Percentiles rank a stretch among this genome's conserved stretches.
These are phyloP conservation scores for Lasiosphaeria hispida DNA, from an alignment of 495 filamentous ascomycete species.

Conservation along the genomic window DNA sequence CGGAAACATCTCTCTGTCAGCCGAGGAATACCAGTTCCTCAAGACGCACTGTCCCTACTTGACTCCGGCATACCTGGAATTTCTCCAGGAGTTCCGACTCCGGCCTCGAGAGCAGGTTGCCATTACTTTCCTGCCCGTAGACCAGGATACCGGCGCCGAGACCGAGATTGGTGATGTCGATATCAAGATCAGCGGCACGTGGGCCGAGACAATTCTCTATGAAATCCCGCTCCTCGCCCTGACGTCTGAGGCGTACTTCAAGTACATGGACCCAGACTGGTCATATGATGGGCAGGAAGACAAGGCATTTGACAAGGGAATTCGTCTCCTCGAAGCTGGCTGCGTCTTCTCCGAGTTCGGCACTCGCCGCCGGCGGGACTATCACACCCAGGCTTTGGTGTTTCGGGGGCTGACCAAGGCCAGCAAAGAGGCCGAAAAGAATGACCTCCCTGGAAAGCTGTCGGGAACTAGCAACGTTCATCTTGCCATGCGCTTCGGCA, in stretches of 20 bases:
- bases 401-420: constrained; percentile 78
- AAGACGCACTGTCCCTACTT: constrained; percentile 78
- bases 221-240: constrained; percentile 92
- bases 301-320: constrained; percentile 74
- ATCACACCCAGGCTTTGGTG: constrained; percentile 89
- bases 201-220: constrained; percentile 95
- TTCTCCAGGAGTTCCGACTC: constrained; percentile 75
- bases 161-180: constrained; percentile 70
- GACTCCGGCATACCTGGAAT: constrained; percentile 70
- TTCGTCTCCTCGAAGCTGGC: constrained; percentile 70
- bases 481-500: constrained; percentile 85
- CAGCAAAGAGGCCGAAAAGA: constrained; percentile 60
- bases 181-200: constrained; percentile 73
- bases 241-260: constrained; percentile 94
- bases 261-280: constrained; percentile 90
- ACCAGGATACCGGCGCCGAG: constrained; percentile 61
- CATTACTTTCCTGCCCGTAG: constrained; percentile 62
- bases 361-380: constrained; percentile 81
- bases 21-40: constrained; percentile 78
- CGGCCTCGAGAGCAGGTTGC: constrained; percentile 75
- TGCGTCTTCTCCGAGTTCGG: constrained; percentile 95
- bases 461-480: constrained; percentile 95
- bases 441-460: constrained; percentile 65
- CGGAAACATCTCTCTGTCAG: constrained; percentile 68
- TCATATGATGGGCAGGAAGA: constrained; percentile 79